A percentile compares a stretch with the other conserved stretches of the same genome.
Conservation (phyloP, 805 yeast species). For the Myxozyma monticola region DNA sequence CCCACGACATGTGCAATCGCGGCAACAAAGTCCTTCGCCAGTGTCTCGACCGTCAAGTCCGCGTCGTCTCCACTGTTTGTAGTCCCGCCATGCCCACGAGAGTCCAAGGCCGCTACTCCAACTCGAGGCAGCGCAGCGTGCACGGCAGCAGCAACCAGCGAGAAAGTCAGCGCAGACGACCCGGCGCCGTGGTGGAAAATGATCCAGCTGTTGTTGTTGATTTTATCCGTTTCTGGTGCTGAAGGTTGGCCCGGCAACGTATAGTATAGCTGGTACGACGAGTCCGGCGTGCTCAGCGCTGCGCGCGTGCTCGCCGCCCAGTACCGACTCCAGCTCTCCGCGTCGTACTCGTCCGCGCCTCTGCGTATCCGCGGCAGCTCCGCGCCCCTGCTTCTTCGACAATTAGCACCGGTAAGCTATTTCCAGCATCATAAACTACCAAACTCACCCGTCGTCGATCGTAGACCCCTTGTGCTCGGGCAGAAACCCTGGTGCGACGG, state of each 20-base stretch:
- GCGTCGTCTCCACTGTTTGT: conserved; percentile 31
- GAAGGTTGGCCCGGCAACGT: conserved; percentile 14
- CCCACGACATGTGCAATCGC: conserved; percentile 48
- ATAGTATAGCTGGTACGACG: conserved; percentile 12
- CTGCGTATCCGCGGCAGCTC: no score
- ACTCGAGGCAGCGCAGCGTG: conserved; percentile 41
- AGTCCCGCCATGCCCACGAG: conserved; percentile 80
- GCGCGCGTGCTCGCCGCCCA: background rate
- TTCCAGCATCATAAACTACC: no score
- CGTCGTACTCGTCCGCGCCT: no score
- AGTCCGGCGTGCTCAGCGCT: background rate
- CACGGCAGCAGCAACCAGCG: conserved; percentile 35
- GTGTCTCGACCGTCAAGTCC: conserved; percentile 49
- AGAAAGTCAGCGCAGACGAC: conserved; percentile 78
- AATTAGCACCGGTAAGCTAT: no score
- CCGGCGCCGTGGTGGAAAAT: conserved; percentile 96
- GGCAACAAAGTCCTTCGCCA: conserved; percentile 59
- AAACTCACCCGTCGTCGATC: no score
- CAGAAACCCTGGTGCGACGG: no score
- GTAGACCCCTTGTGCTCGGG: no score
- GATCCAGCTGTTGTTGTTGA: conserved; percentile 43
- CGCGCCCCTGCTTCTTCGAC: no score
- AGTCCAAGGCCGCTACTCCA: conserved; percentile 73
- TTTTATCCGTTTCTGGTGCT: background rate
- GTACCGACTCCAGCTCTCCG: conserved; percentile 8